Percentiles rank a stretch among this genome's conserved stretches.
Evolutionary conservation across 176 grass and related monocot species (phyloP).

Genomic region (Oryza nivara): DNA sequence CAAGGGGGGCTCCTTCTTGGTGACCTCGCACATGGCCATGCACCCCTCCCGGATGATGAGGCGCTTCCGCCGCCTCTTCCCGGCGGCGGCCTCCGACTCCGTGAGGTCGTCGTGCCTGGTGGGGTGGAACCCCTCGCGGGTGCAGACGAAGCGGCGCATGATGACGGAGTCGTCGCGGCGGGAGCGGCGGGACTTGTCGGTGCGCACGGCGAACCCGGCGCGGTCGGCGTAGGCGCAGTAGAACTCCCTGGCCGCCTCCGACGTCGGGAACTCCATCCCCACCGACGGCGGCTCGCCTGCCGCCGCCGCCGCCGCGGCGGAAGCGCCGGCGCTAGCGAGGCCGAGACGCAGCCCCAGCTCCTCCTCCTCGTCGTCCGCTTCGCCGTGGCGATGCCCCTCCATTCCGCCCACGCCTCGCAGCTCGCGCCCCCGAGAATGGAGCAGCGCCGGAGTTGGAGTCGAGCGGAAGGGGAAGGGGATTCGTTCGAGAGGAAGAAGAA

Average conservation of each 20-base stretch:
- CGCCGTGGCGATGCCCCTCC: background rate
- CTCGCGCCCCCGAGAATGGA: background rate
- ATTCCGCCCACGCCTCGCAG: background rate
- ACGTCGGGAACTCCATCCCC: slow-evolving; percentile 64
- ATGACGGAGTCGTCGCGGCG: slow-evolving; percentile 66
- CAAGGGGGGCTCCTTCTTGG: slow-evolving; percentile 49
- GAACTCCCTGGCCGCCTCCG: slow-evolving; percentile 58
- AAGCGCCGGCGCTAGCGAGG: background rate
- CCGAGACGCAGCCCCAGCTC: background rate
- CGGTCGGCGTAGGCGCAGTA: slow-evolving; percentile 58
- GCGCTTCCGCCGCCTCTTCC: slow-evolving; percentile 57
- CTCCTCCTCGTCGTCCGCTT: background rate
- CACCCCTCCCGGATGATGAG: slow-evolving; percentile 60
- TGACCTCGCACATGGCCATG: slow-evolving; percentile 70
- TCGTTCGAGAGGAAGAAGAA: background rate
- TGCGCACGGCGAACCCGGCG: slow-evolving; percentile 54
- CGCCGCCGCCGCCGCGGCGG: background rate
- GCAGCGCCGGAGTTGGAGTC: background rate
- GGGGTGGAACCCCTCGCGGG: slow-evolving; percentile 60
- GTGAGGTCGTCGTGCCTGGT: slow-evolving; percentile 22
- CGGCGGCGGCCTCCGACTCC: slow-evolving; percentile 34
- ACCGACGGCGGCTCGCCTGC: slow-evolving; percentile 47
- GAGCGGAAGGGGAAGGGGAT: background rate
- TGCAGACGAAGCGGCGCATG: slow-evolving; percentile 72
- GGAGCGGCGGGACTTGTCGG: slow-evolving; percentile 67